Evolutionary conservation across 2,329 filamentous ascomycete genomes (phyloP), one percentile per base, ranked within the genome.

Genomic region (Aureobasidium sp.): DNA sequence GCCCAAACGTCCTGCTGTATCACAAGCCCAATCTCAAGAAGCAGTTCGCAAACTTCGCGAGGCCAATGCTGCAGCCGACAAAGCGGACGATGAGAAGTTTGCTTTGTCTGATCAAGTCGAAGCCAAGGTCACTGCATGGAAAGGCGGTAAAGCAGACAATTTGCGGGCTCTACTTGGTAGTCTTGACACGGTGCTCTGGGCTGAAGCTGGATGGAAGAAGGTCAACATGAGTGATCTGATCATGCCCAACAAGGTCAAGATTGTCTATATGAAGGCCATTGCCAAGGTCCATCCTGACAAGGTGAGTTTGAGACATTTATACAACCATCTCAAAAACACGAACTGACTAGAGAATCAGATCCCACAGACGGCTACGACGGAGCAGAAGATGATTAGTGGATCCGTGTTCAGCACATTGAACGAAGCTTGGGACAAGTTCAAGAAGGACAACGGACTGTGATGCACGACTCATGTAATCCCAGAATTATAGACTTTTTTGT

Each of bases 241-340:
- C 49, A 80, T 95, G 78, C 84, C 90, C 29, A 90, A 88, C 61
- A 95, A 91, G 76, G 93, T 97, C 68, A 98, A 98, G 80, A 85
- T 98, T 59, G 78, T 87, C 56, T 98, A 98, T 68, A 97, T 98
- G 93, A 96, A 95, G 79, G 93, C 91, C 5, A 97, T 98, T 78
- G 88, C 85, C 10, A 97, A 96, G 77, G 93, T 93, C 61, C 93
- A 98, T 77, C 93, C 93, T 56, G 93, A 98, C 70, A 98, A 98
- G 85, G 93, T 96, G 77, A 71, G 81, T 56, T 55, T 56, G 14
- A n/a, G 2, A 25, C 3, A 11, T 35, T 45, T 17, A n/a, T n/a
- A n/a, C n/a, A n/a, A n/a, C n/a, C n/a, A n/a, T 41, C 38, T 41
- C 3, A 10, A n/a, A 32, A n/a, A 30, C 2, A 21, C 10, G 41